Percentiles rank a stretch among this genome's conserved stretches.
Evolutionary conservation across 2,329 filamentous ascomycete genomes (phyloP).

Genomic region (Bipolaris sorokiniana): DNA sequence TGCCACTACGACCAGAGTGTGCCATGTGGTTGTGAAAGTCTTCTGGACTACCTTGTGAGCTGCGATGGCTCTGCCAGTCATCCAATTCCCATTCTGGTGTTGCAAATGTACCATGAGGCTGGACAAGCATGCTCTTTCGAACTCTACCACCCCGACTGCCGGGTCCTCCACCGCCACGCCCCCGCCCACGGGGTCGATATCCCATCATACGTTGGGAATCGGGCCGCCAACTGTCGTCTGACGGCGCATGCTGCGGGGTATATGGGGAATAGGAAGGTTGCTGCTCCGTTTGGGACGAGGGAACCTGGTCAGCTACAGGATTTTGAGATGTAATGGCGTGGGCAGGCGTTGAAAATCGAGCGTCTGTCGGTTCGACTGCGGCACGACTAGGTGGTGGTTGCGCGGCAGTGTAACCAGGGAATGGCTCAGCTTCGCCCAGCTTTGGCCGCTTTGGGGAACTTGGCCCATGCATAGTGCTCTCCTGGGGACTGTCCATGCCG

Average conservation of each 20-base stretch:
- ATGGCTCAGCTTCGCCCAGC: constrained; percentile 49
- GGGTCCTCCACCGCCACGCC: constrained; percentile 51
- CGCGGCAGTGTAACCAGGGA: constrained; percentile 34
- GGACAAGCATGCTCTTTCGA: constrained; percentile 47
- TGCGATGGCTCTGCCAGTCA: constrained; percentile 43
- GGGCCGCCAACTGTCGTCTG: constrained; percentile 42
- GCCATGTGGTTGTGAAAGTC: constrained; percentile 43
- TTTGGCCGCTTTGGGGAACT: constrained; percentile 56
- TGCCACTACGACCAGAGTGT: constrained; percentile 34
- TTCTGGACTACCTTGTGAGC: constrained; percentile 47
- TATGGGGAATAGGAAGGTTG: constrained; percentile 35
- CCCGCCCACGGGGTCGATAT: constrained; percentile 45
- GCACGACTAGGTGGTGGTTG: constrained; percentile 4
- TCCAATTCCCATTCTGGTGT: constrained; percentile 52
- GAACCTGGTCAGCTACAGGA: constrained; percentile 30
- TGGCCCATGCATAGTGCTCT: constrained; percentile 33
- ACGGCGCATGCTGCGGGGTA: constrained; percentile 36
- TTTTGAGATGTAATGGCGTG: constrained; percentile 40
- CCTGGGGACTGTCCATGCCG: constrained; percentile 43
- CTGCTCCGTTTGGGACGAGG: constrained; percentile 32
- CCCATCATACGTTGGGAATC: constrained; percentile 41
- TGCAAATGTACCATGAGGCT: constrained; percentile 29
- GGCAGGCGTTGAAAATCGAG: constrained; percentile 25
- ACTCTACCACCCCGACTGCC: constrained; percentile 47
- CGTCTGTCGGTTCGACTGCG: constrained; percentile 31